Evolutionary conservation across 2,329 filamentous ascomycete genomes (phyloP), one percentile per base, ranked within the genome.

Genomic region (Zopfia rhizophila): DNA sequence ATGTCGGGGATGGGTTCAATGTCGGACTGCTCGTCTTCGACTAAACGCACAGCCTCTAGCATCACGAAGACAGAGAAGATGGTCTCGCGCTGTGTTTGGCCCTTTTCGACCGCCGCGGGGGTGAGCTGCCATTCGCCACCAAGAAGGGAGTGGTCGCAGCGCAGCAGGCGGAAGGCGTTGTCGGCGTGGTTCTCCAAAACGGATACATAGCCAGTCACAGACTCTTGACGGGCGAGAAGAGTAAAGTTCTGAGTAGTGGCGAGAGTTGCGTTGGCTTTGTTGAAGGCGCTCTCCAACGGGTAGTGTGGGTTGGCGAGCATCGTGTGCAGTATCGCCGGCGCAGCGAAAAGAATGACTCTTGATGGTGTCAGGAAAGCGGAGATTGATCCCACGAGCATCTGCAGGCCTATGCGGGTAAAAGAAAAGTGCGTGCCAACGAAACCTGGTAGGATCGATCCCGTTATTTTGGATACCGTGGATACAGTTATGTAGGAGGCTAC

Each of bases 1-100:
- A 73, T 73, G 58, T 92, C 89, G 74, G 74, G 38, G 78, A 72
- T 11, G 72, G 74, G 21, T 8, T 53, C 53, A n/a, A 39, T 24
- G 23, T 80, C 76, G 4, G 78, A 72, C 1, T 57, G 48, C 38
- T 35, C 55, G 10, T 46, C 38, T 58, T 94, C 79, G 17, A 96
- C 80, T 22, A 99, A 80, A 16, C 94, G 84, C 5, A 97, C 88
- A 3, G 93, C 91, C 70, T 99, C 94, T 1, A 99, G 83, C 81
- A 96, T 95, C 18, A 90, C 87, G 69, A 99, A 99, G n/a, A 97
- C 88, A 7, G 90, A 88, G 67, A 97, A 99, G 44, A 99, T 90
- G 0, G 93, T 91, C 72, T 99, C 94, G 8, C 84, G 83, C 13
- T 91, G 75, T 31, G 81, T 70, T 58, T 78, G 74, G 32, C 73